Percentiles rank a stretch among this genome's conserved stretches.
These are phyloP conservation scores for Apiospora hydei DNA, from an alignment of 2,329 filamentous ascomycete species.

Conservation along the genomic window DNA sequence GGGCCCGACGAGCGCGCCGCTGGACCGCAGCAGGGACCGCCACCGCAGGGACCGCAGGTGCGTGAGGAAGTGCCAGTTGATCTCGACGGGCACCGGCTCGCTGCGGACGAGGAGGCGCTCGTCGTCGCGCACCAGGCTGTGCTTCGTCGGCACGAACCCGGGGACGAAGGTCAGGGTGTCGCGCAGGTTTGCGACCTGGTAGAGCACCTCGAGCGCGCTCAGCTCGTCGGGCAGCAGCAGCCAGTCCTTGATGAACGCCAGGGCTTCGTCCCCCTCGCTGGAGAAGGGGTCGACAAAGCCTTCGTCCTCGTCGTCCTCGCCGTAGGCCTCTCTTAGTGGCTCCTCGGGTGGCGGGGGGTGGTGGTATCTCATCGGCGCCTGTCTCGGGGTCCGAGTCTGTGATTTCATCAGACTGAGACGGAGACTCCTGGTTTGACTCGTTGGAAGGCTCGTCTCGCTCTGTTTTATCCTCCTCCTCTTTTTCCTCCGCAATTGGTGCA, in stretches of 20 bases:
- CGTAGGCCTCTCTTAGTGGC: neutral
- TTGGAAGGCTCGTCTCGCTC: neutral
- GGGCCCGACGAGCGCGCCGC: neutral
- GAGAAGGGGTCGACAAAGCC: conserved; percentile 11
- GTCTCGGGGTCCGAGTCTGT: neutral
- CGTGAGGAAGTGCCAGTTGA: neutral
- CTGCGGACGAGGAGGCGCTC: neutral
- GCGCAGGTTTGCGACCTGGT: conserved; percentile 5
- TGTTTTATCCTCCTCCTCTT: neutral
- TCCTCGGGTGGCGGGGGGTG: neutral
- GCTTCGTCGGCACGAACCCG: neutral
- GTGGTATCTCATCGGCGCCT: neutral
- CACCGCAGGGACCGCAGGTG: conserved; percentile 8
- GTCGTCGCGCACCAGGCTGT: neutral
- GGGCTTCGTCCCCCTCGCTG: neutral
- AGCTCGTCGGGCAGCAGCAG: conserved; percentile 7
- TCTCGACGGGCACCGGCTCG: neutral
- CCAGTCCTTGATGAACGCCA: neutral
- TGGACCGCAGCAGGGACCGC: neutral
- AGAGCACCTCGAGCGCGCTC: neutral
- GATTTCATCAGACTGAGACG: neutral
- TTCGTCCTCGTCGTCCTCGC: neutral
- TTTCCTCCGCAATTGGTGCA: neutral
- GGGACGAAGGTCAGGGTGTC: neutral
- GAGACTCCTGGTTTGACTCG: neutral